Evolutionary conservation across 768 basidiomycete species (phyloP).

Genomic region (Cyclocybe aegerita): DNA sequence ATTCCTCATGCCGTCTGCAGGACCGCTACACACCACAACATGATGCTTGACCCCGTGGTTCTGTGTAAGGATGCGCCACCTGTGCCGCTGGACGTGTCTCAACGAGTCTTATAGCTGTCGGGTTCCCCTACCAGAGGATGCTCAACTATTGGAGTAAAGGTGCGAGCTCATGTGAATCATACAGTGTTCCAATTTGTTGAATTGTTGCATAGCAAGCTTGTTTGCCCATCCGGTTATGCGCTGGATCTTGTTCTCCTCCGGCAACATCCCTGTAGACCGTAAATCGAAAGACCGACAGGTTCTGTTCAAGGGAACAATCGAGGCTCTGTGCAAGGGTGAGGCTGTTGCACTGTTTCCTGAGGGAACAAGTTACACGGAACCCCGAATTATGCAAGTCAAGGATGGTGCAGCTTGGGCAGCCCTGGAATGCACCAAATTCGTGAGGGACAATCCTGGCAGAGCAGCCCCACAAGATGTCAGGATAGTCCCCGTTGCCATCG

Average conservation of each 20-base stretch:
- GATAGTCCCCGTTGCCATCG: constrained; percentile 84
- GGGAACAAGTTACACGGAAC: constrained; percentile 92
- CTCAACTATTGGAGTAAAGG: constrained; percentile 97
- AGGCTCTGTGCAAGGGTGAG: constrained; percentile 74
- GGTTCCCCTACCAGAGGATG: constrained; percentile 78
- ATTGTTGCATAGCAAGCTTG: constrained; percentile 55
- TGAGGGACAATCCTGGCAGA: constrained; percentile 51
- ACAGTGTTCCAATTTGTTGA: background rate
- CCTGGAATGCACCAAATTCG: constrained; percentile 87
- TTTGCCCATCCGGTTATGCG: constrained; percentile 77
- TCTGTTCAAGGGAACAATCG: constrained; percentile 87
- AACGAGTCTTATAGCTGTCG: constrained; percentile 50
- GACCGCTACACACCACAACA: constrained; percentile 74
- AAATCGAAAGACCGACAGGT: constrained; percentile 90
- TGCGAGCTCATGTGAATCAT: constrained; percentile 20
- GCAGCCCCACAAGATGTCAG: constrained; percentile 47
- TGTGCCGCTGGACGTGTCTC: background rate
- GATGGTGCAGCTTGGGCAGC: constrained; percentile 96
- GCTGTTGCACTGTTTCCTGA: constrained; percentile 94
- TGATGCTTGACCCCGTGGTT: constrained; percentile 88
- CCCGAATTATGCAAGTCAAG: constrained; percentile 88
- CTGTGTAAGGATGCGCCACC: constrained; percentile 57
- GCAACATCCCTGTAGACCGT: constrained; percentile 97
- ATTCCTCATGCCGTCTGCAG: constrained; percentile 12
- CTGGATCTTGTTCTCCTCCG: constrained; percentile 80